These are phyloP conservation scores for Paramecium octaurelia DNA, from an alignment of 73 alveolate species.

Conservation along the genomic window DNA sequence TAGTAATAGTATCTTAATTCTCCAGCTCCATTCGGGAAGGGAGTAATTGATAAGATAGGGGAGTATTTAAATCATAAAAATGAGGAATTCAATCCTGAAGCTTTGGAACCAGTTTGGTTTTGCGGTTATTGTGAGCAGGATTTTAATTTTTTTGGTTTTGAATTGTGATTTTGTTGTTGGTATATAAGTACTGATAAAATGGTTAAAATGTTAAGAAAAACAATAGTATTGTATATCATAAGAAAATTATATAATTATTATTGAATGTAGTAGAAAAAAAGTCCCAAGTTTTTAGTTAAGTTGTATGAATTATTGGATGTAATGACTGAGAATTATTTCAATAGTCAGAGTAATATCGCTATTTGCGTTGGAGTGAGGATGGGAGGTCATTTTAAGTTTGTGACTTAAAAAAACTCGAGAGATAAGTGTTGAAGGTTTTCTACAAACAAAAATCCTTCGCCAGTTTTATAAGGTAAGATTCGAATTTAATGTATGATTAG, in stretches of 20 bases:
- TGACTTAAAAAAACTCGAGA: neutral
- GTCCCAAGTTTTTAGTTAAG: slow-evolving; percentile 8
- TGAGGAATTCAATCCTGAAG: neutral
- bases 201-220: neutral
- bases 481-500: neutral
- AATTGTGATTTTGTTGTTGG: neutral
- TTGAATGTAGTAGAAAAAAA: slow-evolving; percentile 14
- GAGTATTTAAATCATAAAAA: neutral
- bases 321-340: neutral
- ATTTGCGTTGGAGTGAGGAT: neutral
- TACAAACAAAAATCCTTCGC: slow-evolving; percentile 23
- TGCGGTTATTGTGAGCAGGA: neutral
- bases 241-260: neutral
- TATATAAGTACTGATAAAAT: neutral
- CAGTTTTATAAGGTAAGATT: slow-evolving; percentile 6
- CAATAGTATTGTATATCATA: neutral
- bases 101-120: neutral
- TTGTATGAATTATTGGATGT: slow-evolving; percentile 16
- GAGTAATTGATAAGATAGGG: neutral
- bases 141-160: neutral
- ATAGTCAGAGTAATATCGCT: neutral
- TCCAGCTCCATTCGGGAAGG: neutral
- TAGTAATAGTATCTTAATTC: neutral
- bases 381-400: neutral
- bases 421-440: neutral